Conservation (phyloP, 164 flowering plant genomes). For the Liriodendron chinense region DNA sequence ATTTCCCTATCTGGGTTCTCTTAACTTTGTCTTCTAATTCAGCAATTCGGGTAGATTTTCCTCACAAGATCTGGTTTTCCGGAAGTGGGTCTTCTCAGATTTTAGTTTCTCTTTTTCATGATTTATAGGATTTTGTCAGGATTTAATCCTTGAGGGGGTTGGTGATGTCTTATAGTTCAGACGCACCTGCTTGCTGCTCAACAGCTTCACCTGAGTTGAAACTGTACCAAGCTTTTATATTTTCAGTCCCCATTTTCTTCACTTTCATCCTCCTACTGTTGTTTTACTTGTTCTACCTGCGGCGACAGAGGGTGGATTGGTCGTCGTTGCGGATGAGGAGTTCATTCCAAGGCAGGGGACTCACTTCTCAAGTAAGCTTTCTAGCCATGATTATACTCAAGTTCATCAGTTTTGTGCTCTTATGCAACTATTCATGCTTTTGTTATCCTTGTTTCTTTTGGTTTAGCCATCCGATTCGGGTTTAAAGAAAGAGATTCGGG, state of each 20-base stretch:
- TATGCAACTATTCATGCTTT: neutral
- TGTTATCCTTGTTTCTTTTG: slow-evolving; percentile 3
- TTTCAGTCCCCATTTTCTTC: slow-evolving; percentile 60
- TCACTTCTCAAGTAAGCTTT: slow-evolving; percentile 33
- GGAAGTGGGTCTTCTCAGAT: neutral
- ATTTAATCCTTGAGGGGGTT: slow-evolving; percentile 2
- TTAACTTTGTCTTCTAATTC: neutral
- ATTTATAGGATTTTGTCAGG: slow-evolving; percentile 9
- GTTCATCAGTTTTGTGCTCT: neutral
- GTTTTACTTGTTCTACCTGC: slow-evolving; percentile 62
- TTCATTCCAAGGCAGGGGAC: slow-evolving; percentile 11
- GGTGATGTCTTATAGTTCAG: slow-evolving; percentile 29
- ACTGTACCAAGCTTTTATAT: slow-evolving; percentile 58
- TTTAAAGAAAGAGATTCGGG: slow-evolving; percentile 76
- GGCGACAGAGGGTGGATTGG: slow-evolving; percentile 63
- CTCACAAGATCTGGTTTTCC: neutral
- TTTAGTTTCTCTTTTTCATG: neutral
- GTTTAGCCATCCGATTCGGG: slow-evolving; percentile 47
- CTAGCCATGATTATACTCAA: neutral
- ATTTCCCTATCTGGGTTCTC: neutral
- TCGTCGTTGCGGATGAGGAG: slow-evolving; percentile 56
- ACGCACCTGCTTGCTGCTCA: slow-evolving; percentile 27
- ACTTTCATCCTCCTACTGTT: slow-evolving; percentile 49
- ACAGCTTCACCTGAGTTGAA: slow-evolving; percentile 45
- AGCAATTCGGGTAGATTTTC: neutral